Conservation (phyloP, 2,329 filamentous ascomycete genomes). For the Talaromyces sp. region DNA sequence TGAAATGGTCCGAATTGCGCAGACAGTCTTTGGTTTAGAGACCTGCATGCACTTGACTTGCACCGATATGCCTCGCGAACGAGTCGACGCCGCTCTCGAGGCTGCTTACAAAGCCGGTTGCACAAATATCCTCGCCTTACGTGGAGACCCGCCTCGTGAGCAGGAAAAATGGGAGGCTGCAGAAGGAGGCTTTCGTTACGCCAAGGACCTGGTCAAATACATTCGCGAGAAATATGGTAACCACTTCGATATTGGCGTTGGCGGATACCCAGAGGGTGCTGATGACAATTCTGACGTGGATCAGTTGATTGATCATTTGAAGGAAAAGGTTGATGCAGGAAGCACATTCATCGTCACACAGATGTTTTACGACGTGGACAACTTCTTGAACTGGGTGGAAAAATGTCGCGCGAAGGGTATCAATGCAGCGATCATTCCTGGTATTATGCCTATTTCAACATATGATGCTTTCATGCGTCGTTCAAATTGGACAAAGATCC, state of each 20-base stretch:
- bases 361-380: conserved; percentile 99
- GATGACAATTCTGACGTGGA: conserved; percentile 91
- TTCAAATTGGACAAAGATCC: conserved; percentile 85
- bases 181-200: conserved; percentile 84
- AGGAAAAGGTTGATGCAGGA: conserved; percentile 94
- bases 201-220: conserved; percentile 82
- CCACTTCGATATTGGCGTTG: conserved; percentile 96
- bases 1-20: conserved; percentile 95
- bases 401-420: conserved; percentile 85
- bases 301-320: conserved; percentile 80
- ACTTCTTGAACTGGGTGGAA: conserved; percentile 85
- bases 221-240: conserved; percentile 75
- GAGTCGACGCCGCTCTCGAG: conserved; percentile 82
- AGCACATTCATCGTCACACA: conserved; percentile 94
- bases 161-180: conserved; percentile 89
- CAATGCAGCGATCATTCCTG: conserved; percentile 74
- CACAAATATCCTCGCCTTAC: conserved; percentile 91
- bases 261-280: conserved; percentile 91
- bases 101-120: conserved; percentile 92
- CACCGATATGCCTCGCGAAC: conserved; percentile 92
- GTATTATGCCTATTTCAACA: conserved; percentile 92
- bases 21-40: conserved; percentile 91
- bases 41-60: conserved; percentile 99
- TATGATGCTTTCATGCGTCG: conserved; percentile 88
- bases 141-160: conserved; percentile 90